Base-by-base conservation (phyloP, 441 rosid species). In the Francoa sonchifolia region DNA sequence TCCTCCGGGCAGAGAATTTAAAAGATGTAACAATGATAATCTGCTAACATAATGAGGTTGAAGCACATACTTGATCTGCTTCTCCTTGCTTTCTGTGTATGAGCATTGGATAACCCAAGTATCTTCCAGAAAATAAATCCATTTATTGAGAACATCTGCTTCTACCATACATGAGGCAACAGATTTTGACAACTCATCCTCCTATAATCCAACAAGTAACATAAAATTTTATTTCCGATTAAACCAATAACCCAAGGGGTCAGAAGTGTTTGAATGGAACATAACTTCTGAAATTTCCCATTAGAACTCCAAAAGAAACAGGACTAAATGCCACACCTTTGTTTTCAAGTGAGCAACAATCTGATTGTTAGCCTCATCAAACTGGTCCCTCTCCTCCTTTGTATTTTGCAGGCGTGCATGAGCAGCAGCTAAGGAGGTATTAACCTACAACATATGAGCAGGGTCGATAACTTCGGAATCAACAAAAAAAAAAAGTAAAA, bases 331-430 rank as follows among this genome's bases (percentile, higher is more conserved):
- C 18, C 23, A 51, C 48, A 92, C 99, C 99, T 86, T 92, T 47
- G 77, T 61, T 63, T 71, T 77, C 64, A 83, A 63, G 76, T 86
- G 99, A 52, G 71, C 80, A 39, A 92, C 57, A 44, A 92, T 83
- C 68, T 92, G 84, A 67, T 69, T 75, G 68, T 81, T 92, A 50
- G 99, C 99, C 70, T 86, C 96, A 44, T 75, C 83, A 61, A 86
- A 92, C 50, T 92, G 96, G 48, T 86, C 95, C 52, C 88, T 73
- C 73, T 92, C 99, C 68, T 92, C 99, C 47, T 53, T 66, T n/a
- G 81, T 84, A 73, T 83, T 69, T 32, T 55, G 88, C 15, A 83
- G 78, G 40, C 94, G 82, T 19, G 81, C 86, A 66, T 86, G 77
- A 54, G 95, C 92, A 57, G 94, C 94, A 62, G 95, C 86, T 69